Evolutionary conservation across 768 basidiomycete genomes (phyloP).

Genomic region (Naganishia vishniacii): DNA sequence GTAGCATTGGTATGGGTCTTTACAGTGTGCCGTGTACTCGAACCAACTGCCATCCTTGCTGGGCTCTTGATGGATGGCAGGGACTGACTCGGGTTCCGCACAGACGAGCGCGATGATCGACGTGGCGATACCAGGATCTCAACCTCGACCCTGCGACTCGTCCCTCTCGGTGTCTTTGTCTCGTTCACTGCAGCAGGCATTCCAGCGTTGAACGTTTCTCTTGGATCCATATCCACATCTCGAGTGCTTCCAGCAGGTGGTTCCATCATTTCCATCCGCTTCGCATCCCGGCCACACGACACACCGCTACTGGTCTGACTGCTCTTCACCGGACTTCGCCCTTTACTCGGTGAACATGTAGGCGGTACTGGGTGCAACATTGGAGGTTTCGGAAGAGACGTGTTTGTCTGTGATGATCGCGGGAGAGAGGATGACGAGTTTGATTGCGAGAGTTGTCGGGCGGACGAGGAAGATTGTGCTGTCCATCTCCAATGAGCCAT

Average conservation of each 20-base stretch:
- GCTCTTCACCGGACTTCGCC: neutral
- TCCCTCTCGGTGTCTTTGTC: neutral
- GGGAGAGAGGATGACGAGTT: neutral
- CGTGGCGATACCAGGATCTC: neutral
- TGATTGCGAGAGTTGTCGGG: neutral
- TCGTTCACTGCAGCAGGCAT: neutral
- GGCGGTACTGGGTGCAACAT: neutral
- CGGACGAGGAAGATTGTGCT: neutral
- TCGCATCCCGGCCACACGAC: neutral
- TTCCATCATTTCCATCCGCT: neutral
- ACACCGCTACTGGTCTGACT: neutral
- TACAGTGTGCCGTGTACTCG: neutral
- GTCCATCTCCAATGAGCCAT: neutral
- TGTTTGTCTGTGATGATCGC: neutral
- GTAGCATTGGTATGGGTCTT: neutral
- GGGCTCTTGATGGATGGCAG: neutral
- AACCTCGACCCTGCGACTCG: neutral
- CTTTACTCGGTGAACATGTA: constrained; percentile 6
- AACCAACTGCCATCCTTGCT: neutral
- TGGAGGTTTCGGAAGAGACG: neutral
- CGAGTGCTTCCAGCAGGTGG: neutral
- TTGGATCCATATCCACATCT: constrained; percentile 11
- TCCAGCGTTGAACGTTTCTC: no score
- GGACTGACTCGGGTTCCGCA: neutral
- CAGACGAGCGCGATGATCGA: neutral